Base-by-base conservation (phyloP, 352 stramenopile species). In the Phytopythium helicoides region DNA sequence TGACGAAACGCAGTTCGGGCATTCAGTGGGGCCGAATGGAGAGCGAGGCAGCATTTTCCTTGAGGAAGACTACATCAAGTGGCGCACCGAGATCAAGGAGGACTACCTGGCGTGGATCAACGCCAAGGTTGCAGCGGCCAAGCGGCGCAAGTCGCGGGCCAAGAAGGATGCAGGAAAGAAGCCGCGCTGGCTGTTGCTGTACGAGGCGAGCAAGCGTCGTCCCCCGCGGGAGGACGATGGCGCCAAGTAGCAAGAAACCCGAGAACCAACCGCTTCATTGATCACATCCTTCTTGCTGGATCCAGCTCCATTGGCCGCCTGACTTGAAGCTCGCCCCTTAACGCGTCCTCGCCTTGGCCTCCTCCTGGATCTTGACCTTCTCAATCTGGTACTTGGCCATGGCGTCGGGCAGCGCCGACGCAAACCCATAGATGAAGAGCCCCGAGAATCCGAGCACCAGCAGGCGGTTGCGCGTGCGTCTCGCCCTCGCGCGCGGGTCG, bases 381-480 rank as follows among this genome's bases (percentile, higher is more conserved):
- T 90, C 79, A 46, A 89, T 56, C 21, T 69, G 65, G 47, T 94
- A 94, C 19, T 81, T 84, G 19, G 73, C 64, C 73, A 92, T 68
- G 18, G 83, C 83, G 39, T 76, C 57, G 31, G 83, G 83, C 52
- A 77, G 47, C 12, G 69, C 52, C 16, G 79, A 78, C 12, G 79
- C 84, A 53, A 94, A 88, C 1, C 84, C 84, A 40, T 92, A 94
- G 25, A 94, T 26, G 46, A 85, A 84, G 11, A 94, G 19, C 3
- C 66, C 84, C 11, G 81, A 65, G 46, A 86, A 81, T 14, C 81
- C 84, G 18, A 91, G 28, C 28, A 74, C 33, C 15, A 94, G 42
- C 39, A 78, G 50, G 2, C 78, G 80, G 53, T 92, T 92, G 46
- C 79, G 68, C 51, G 72, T 69, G 26, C 54, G 57, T 0, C 72